phyloP scores from a whole-genome alignment of 345 rosid species.

The Clarkia xantiana region DNA sequence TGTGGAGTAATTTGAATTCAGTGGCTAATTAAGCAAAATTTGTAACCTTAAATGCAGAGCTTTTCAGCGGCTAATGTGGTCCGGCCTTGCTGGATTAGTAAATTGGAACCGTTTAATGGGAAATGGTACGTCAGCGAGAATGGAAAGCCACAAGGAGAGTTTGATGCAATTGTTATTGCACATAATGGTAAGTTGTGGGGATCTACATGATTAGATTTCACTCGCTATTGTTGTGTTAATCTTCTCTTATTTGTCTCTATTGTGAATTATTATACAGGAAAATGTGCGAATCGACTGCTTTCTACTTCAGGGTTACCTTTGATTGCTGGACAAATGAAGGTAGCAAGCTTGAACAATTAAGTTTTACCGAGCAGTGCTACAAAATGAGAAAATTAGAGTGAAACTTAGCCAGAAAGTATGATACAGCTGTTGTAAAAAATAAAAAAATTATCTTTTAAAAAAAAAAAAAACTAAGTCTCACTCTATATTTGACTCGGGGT shows the following conservation, averaged over 20 bases:
- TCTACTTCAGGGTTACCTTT: conserved; percentile 75
- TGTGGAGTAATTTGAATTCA: not conserved
- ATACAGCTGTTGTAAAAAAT: no score
- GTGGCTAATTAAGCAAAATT: conserved; percentile 3
- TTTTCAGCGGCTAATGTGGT: conserved; percentile 49
- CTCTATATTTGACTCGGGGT: no score
- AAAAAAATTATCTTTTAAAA: no score
- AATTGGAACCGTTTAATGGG: conserved; percentile 68
- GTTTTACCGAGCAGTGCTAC: no score
- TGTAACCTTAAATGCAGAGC: conserved; percentile 37
- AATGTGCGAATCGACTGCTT: conserved; percentile 87
- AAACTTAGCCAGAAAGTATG: no score
- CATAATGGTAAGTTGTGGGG: conserved; percentile 61
- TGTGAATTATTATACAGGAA: conserved; percentile 31
- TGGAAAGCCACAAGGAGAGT: conserved; percentile 57
- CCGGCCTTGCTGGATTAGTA: conserved; percentile 95
- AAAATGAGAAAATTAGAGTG: no score
- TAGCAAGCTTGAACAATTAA: no score
- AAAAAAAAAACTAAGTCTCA: no score
- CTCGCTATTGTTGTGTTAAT: not conserved
- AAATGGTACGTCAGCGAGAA: conserved; percentile 93
- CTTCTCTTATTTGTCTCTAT: no score
- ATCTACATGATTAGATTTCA: not conserved
- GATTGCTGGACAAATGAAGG: conserved; percentile 91
- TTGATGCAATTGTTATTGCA: conserved; percentile 79